Conservation (phyloP, 2,329 filamentous ascomycete genomes). For the Sporothrix humicola region DNA sequence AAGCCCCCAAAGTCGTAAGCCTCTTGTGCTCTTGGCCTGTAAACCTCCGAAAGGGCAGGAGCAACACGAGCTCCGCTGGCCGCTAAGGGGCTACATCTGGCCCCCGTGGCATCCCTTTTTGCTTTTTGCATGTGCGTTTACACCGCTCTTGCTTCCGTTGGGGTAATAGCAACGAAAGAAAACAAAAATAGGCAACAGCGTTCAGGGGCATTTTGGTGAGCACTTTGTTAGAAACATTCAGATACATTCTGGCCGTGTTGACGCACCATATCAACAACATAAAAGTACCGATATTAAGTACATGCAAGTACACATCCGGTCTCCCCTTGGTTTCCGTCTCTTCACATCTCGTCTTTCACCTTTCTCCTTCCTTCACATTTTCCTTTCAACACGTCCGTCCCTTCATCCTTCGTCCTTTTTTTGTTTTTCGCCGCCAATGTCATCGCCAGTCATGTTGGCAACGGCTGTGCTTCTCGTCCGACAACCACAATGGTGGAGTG, state of each 20-base stretch:
- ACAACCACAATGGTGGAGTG: neutral
- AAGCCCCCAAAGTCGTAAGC: neutral
- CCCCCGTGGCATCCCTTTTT: conserved; percentile 4
- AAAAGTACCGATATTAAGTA: neutral
- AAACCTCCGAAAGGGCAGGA: conserved; percentile 12
- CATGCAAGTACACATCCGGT: neutral
- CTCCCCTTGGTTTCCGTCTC: neutral
- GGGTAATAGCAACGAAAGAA: neutral
- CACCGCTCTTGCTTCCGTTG: conserved; percentile 14
- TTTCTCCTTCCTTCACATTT: neutral
- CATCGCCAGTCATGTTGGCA: neutral
- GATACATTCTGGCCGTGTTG: neutral
- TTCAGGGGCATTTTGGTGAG: neutral
- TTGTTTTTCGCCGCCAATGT: neutral
- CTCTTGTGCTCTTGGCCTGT: neutral
- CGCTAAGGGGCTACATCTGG: neutral
- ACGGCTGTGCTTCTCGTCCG: neutral
- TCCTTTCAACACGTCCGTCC: neutral
- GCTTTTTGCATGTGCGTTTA: neutral
- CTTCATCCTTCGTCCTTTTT: neutral
- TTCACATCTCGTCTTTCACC: neutral
- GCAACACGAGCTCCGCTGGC: conserved; percentile 5
- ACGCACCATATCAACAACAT: neutral
- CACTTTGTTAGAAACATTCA: neutral
- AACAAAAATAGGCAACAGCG: neutral